Conservation (phyloP, 2,329 filamentous ascomycete species). For the Colletotrichum echinochloae region DNA sequence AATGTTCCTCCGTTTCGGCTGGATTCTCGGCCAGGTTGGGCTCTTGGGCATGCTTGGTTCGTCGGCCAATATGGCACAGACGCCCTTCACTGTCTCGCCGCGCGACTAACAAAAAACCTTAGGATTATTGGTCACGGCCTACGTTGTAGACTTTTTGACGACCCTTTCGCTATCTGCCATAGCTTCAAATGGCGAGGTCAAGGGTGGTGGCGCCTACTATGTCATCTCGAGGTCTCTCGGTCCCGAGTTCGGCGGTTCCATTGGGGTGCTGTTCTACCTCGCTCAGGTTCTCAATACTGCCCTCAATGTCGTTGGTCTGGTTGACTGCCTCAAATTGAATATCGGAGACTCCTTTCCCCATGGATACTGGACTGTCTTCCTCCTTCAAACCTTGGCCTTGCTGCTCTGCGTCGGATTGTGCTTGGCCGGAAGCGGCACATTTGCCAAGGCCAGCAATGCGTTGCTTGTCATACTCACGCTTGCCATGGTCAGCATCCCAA, state of each 20-base stretch:
- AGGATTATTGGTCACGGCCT: conserved; percentile 82
- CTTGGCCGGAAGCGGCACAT: conserved; percentile 82
- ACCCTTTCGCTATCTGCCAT: conserved; percentile 89
- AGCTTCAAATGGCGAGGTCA: conserved; percentile 89
- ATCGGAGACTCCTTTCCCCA: conserved; percentile 75
- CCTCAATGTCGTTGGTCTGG: conserved; percentile 86
- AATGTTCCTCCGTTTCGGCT: conserved; percentile 91
- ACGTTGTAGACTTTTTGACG: conserved; percentile 84
- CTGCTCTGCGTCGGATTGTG: conserved; percentile 80
- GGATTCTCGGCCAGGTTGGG: conserved; percentile 84
- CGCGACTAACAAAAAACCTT: conserved; percentile 42
- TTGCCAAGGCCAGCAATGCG: conserved; percentile 83
- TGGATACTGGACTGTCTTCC: conserved; percentile 81
- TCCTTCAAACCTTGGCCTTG: conserved; percentile 79
- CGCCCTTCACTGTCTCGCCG: conserved; percentile 7
- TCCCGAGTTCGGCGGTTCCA: conserved; percentile 89
- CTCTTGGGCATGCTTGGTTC: conserved; percentile 83
- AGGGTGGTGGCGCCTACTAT: conserved; percentile 89
- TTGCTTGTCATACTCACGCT: conserved; percentile 78
- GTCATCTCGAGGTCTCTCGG: conserved; percentile 87
- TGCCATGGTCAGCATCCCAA: conserved; percentile 83
- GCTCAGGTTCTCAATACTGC: conserved; percentile 89
- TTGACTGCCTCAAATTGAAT: conserved; percentile 85
- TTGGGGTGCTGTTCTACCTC: conserved; percentile 90
- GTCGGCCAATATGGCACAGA: conserved; percentile 42